Evolutionary conservation across 805 yeast species (phyloP).

Genomic region (Saccharomycopsis sp.): DNA sequence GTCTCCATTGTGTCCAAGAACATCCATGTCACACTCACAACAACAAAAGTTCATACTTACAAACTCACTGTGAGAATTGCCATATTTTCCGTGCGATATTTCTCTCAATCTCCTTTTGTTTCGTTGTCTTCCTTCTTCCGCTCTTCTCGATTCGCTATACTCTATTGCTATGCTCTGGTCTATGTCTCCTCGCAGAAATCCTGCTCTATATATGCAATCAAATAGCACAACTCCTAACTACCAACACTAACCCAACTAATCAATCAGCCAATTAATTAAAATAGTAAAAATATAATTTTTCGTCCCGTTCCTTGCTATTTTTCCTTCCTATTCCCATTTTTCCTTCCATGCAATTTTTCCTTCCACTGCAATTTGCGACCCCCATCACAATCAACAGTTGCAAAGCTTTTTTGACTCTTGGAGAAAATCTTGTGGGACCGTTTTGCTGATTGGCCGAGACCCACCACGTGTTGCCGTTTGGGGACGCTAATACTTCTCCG

Average conservation of each 20-base stretch:
- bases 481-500: no score
- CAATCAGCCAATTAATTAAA: not conserved
- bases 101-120: not conserved
- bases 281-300: no score
- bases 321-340: not conserved
- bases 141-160: no score
- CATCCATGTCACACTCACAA: no score
- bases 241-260: no score
- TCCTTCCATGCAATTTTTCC: no score
- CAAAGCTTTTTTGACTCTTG: slow-evolving; percentile 1
- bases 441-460: not conserved
- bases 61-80: slow-evolving; percentile 16
- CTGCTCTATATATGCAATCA: no score
- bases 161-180: no score
- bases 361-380: no score
- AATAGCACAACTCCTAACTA: no score
- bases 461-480: not conserved
- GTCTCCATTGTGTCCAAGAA: not conserved
- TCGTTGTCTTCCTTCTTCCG: no score
- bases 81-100: slow-evolving; percentile 8
- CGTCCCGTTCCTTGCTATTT: not conserved
- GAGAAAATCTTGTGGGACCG: not conserved
- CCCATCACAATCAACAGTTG: not conserved
- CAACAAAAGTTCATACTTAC: slow-evolving; percentile 13
- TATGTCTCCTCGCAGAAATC: no score